These are phyloP conservation scores for Candida schatavii DNA, from an alignment of 805 yeast species.

Conservation along the genomic window DNA sequence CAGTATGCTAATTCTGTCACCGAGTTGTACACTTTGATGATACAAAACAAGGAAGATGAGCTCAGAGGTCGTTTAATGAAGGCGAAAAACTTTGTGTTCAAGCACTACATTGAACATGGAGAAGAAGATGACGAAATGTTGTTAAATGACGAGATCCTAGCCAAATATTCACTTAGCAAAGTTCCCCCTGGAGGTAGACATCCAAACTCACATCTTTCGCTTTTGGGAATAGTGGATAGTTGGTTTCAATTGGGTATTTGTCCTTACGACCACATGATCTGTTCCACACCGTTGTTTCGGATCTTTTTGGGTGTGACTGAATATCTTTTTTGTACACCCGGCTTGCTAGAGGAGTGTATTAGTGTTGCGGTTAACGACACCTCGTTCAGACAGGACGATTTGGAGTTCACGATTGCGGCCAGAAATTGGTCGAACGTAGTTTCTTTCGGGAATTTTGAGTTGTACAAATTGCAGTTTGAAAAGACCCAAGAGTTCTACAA, in stretches of 20 bases:
- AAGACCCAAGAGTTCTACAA: constrained; percentile 78
- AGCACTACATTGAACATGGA: constrained; percentile 45
- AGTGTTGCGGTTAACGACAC: constrained; percentile 64
- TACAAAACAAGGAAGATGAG: constrained; percentile 61
- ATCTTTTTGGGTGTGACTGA: constrained; percentile 93
- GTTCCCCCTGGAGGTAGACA: constrained; percentile 63
- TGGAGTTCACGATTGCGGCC: constrained; percentile 90
- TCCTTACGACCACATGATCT: constrained; percentile 95
- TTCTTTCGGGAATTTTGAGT: constrained; percentile 65
- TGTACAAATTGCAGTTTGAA: constrained; percentile 72
- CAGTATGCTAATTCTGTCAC: constrained; percentile 87
- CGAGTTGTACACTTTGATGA: constrained; percentile 79
- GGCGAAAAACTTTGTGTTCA: constrained; percentile 78
- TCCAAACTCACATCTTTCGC: constrained; percentile 87
- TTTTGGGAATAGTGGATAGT: constrained; percentile 88
- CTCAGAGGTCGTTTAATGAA: constrained; percentile 53
- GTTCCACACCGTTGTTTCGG: constrained; percentile 90
- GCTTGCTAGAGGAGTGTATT: constrained; percentile 75
- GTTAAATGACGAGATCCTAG: constrained; percentile 75
- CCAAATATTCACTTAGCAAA: constrained; percentile 73
- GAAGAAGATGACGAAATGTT: constrained; percentile 39
- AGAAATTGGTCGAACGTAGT: constrained; percentile 85
- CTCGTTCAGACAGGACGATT: constrained; percentile 81
- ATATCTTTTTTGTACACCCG: constrained; percentile 82
- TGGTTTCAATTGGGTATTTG: constrained; percentile 84